These are phyloP conservation scores for Tylopilus sp. DNA, from an alignment of 1,284 basidiomycete genomes.

Conservation along the genomic window DNA sequence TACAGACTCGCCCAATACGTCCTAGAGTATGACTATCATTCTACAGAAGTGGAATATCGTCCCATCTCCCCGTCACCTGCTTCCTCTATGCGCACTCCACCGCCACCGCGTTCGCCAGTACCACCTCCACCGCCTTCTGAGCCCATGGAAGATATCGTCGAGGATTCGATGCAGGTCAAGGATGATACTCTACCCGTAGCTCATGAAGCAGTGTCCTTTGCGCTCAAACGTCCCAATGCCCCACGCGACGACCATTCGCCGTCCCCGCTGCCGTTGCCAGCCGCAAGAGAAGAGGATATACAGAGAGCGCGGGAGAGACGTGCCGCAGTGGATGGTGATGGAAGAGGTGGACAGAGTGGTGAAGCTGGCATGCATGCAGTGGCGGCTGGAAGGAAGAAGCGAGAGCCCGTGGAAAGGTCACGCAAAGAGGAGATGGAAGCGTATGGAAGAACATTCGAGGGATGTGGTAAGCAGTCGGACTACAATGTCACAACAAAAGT, in stretches of 20 bases:
- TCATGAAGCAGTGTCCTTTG: constrained; percentile 30
- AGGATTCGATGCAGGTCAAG: constrained; percentile 26
- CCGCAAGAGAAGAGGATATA: constrained; percentile 22
- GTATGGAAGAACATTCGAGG: constrained; percentile 70
- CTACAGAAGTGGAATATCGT: constrained; percentile 20
- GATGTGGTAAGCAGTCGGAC: constrained; percentile 75
- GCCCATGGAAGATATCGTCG: constrained; percentile 31
- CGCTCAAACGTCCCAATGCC: constrained; percentile 41
- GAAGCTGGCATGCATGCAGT: constrained; percentile 7
- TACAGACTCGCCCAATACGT: not conserved
- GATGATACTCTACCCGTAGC: constrained; percentile 36
- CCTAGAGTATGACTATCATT: constrained; percentile 6
- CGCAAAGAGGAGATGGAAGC: constrained; percentile 64
- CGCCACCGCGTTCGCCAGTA: constrained; percentile 38
- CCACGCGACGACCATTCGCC: constrained; percentile 48
- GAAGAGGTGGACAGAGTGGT: not conserved
- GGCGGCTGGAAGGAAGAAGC: constrained; percentile 27
- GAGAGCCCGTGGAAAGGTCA: constrained; percentile 48
- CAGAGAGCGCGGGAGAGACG: constrained; percentile 31
- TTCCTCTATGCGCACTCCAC: constrained; percentile 25
- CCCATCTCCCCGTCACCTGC: constrained; percentile 24
- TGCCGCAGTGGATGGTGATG: constrained; percentile 27
- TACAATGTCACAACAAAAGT: constrained; percentile 84
- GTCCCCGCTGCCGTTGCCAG: constrained; percentile 37
- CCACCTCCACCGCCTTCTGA: constrained; percentile 45